Evolutionary conservation across 495 filamentous ascomycete species (phyloP).

Genomic region (Penicillium robsamsonii): DNA sequence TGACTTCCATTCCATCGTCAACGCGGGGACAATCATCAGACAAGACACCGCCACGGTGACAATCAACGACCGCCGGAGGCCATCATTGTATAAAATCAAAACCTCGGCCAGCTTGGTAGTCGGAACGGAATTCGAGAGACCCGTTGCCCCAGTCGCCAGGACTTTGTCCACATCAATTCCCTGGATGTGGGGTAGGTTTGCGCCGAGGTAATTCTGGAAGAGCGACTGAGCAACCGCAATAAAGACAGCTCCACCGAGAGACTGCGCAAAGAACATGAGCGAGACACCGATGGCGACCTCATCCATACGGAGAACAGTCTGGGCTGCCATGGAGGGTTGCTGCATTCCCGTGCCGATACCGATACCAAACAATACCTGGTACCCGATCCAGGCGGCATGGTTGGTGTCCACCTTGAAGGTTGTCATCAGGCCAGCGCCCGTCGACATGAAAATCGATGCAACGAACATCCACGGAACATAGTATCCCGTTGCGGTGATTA

Average conservation of each 20-base stretch:
- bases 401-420: conserved; percentile 53
- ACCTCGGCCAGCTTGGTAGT: conserved; percentile 40
- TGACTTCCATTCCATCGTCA: conserved; percentile 61
- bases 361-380: conserved; percentile 66
- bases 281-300: conserved; percentile 63
- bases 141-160: conserved; percentile 19
- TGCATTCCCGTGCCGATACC: conserved; percentile 75
- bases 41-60: conserved; percentile 54
- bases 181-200: conserved; percentile 38
- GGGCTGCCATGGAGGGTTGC: conserved; percentile 60
- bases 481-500: conserved; percentile 60
- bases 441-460: conserved; percentile 50
- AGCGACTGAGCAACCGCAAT: conserved; percentile 58
- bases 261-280: conserved; percentile 65
- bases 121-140: conserved; percentile 34
- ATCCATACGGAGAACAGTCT: conserved; percentile 53
- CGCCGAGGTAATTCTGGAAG: conserved; percentile 52
- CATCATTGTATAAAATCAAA: conserved; percentile 56
- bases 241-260: conserved; percentile 65
- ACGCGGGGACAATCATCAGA: conserved; percentile 46
- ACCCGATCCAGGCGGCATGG: conserved; percentile 62
- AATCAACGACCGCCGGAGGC: conserved; percentile 52
- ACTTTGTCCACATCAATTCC: conserved; percentile 42
- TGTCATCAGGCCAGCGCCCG: conserved; percentile 63
- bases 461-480: conserved; percentile 61